Percentiles rank a stretch among this genome's conserved stretches.
Evolutionary conservation across 2,329 filamentous ascomycete species (phyloP).

Genomic region (Samsoniella hepiali): DNA sequence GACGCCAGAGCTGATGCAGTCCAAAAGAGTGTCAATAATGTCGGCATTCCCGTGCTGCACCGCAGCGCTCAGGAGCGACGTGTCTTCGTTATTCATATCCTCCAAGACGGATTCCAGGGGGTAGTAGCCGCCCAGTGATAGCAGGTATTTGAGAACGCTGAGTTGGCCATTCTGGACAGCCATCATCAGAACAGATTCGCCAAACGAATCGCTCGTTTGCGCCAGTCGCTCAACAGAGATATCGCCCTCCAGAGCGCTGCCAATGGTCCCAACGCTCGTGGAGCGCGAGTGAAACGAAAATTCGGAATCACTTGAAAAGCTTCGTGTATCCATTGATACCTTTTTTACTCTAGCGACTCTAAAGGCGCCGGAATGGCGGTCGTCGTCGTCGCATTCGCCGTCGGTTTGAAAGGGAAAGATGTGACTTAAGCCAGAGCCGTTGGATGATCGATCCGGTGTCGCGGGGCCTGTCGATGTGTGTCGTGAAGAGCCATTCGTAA

Average conservation of each 20-base stretch:
- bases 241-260: slow-evolving; percentile 76
- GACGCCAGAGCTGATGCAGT: slow-evolving; percentile 60
- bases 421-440: slow-evolving; percentile 65
- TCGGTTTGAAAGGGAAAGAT: slow-evolving; percentile 81
- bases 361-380: slow-evolving; percentile 26
- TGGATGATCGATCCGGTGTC: slow-evolving; percentile 50
- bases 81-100: slow-evolving; percentile 86
- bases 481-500: slow-evolving; percentile 44
- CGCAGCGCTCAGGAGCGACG: slow-evolving; percentile 83
- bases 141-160: slow-evolving; percentile 72
- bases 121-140: slow-evolving; percentile 75
- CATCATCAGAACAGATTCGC: slow-evolving; percentile 89
- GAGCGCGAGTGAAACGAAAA: slow-evolving; percentile 79
- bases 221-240: slow-evolving; percentile 76
- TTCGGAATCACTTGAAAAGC: slow-evolving; percentile 81
- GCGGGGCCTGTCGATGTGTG: slow-evolving; percentile 41
- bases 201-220: slow-evolving; percentile 65
- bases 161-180: slow-evolving; percentile 70
- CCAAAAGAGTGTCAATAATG: slow-evolving; percentile 71
- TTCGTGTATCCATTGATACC: slow-evolving; percentile 86
- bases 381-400: slow-evolving; percentile 41
- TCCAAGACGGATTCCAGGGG: slow-evolving; percentile 67
- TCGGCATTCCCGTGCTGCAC: slow-evolving; percentile 78
- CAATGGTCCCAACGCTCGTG: slow-evolving; percentile 70
- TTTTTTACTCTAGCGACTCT: slow-evolving; percentile 61